A percentile compares a stretch with the other conserved stretches of the same genome.
Conservation (phyloP, 1,139 yeast genomes). For the Geotrichum phurueaensis region DNA sequence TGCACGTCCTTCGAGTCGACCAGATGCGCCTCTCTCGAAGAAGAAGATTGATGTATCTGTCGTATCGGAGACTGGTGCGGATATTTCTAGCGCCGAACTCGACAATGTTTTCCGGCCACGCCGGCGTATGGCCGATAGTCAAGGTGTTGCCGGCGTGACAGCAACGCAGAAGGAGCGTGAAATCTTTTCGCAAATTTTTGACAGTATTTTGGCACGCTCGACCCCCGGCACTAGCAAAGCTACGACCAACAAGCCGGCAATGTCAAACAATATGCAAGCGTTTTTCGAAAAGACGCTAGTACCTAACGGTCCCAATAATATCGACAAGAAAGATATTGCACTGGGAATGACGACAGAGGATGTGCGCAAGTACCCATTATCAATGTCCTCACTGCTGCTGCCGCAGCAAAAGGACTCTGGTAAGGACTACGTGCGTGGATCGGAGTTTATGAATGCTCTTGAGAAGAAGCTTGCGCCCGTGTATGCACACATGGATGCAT, state of each 20-base stretch:
- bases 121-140: conserved; percentile 4
- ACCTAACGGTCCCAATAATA: conserved; percentile 2
- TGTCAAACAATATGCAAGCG: conserved; percentile 23
- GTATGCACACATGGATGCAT: conserved; percentile 24
- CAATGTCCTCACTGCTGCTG: conserved; percentile 22
- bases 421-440: conserved; percentile 1
- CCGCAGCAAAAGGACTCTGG: conserved; percentile 5
- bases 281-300: conserved; percentile 22
- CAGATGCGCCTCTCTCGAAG: background rate
- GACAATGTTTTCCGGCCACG: conserved; percentile 13
- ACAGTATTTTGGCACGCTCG: conserved; percentile 23
- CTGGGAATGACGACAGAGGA: conserved; percentile 23
- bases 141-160: conserved; percentile 14
- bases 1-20: conserved; percentile 6
- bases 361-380: conserved; percentile 22
- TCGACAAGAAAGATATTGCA: conserved; percentile 17
- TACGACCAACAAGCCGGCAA: conserved; percentile 6
- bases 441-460: conserved; percentile 13
- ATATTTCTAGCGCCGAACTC: background rate
- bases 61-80: background rate
- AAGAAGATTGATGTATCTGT: background rate
- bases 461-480: conserved; percentile 23
- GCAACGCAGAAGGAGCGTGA: conserved; percentile 26
- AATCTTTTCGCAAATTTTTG: conserved; percentile 26
- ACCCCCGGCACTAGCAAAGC: background rate